Evolutionary conservation across 2,329 filamentous ascomycete genomes (phyloP), one percentile per base, ranked within the genome.

Genomic region (Cryphonectria japonica): DNA sequence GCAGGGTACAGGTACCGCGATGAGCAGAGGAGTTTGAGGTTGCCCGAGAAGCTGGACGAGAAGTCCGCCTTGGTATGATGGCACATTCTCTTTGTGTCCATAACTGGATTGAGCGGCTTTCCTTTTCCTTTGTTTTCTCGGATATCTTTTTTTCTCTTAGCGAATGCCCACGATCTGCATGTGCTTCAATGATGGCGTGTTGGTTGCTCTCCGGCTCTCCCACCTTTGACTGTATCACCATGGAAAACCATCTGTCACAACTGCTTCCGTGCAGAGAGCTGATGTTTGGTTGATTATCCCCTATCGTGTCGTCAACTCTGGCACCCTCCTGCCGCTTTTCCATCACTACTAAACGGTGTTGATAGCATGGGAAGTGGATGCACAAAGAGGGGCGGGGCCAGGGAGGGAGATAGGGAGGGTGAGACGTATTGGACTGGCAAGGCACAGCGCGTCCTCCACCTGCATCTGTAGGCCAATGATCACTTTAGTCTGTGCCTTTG

Each of bases 1-100:
- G 63, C 29, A n/a, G 43, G 43, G 14, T n/a, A n/a, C 41, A 32
- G 11, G 26, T 1, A 34, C n/a, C 26, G 41, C 13, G 29, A n/a
- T 34, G 63, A 19, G 43, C 13, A 32, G 41, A 52, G 29, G 7
- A 22, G n/a, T 6, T 50, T 50, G 14, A 32, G 26, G 43, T 19
- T 50, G 26, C 41, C 63, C 26, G 63, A 65, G 43, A 65, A 65
- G 39, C 26, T 32, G 29, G 19, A 50, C 41, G 63, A 65, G 43
- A 65, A 65, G 63, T 8, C 8, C 9, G 26, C 14, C 8, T 32
- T 19, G 63, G 34, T 52, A 65, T 65, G 41, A 39, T 39, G 59
- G 16, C 32, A 26, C 22, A n/a, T 19, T 19, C 14, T 22, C 43
- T 11, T 3, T 7, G 46, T 50, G 16, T n/a, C 19, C 46, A 50